A percentile compares a stretch with the other conserved stretches of the same genome.
Evolutionary conservation across 2,329 filamentous ascomycete genomes (phyloP).

Genomic region (Aspergillus sp.): DNA sequence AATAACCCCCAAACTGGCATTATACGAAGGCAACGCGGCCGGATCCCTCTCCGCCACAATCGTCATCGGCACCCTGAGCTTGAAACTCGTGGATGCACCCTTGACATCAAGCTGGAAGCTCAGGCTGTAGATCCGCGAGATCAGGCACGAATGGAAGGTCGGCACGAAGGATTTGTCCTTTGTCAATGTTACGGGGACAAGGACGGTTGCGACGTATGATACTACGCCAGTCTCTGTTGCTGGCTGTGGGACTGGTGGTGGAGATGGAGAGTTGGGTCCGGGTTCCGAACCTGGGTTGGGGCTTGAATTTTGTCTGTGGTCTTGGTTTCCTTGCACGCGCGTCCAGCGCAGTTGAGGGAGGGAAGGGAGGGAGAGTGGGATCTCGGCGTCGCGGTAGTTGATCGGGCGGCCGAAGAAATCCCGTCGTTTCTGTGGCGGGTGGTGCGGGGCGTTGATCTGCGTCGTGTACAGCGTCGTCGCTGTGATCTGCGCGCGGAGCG

Average conservation of each 20-base stretch:
- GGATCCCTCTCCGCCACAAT: conserved; percentile 18
- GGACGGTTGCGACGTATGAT: conserved; percentile 12
- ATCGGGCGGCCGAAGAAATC: conserved; percentile 18
- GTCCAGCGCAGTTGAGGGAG: conserved; percentile 19
- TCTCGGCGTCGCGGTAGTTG: conserved; percentile 18
- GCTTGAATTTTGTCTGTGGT: background rate
- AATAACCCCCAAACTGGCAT: conserved; percentile 16
- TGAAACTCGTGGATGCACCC: conserved; percentile 11
- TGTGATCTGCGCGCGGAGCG: conserved; percentile 17
- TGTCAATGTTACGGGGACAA: conserved; percentile 22
- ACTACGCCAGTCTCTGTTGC: background rate
- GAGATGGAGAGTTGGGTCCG: no score
- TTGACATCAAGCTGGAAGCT: conserved; percentile 16
- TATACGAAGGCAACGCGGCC: conserved; percentile 16
- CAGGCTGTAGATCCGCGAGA: conserved; percentile 20
- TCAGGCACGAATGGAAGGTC: conserved; percentile 24
- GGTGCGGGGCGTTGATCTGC: background rate
- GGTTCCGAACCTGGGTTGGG: background rate
- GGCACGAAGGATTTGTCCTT: conserved; percentile 21
- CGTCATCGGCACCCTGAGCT: conserved; percentile 9
- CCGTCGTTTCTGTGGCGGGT: conserved; percentile 11
- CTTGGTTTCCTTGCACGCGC: background rate
- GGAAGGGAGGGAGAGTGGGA: conserved; percentile 15
- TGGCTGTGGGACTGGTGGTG: background rate
- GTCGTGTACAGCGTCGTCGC: conserved; percentile 23